Evolutionary conservation across 2,329 filamentous ascomycete genomes (phyloP), one percentile per base, ranked within the genome.

Genomic region (Penicillium sp.): DNA sequence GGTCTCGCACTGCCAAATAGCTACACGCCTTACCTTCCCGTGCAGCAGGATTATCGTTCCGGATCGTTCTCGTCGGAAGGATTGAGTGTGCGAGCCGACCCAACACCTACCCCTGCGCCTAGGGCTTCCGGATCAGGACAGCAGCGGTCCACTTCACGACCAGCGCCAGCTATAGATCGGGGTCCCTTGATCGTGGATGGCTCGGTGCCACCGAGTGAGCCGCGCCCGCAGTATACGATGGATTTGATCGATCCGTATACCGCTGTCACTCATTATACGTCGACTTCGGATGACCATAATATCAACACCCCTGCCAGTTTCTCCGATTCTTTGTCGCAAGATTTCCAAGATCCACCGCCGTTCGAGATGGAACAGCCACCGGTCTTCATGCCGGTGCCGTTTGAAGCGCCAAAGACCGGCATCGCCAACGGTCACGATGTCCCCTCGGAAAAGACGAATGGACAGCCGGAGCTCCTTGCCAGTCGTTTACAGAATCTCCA

Each of bases 121-220:
- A 70, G 70, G 28, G 40, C 62, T 11, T 62, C 65, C 19, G 61
- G 63, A 7, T 61, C 66, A 10, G 68, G 71, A 28, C 61, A 43
- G 48, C 69, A 63, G 45, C 66, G 71, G 35, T 60, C 68, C 13
- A 57, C 57, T 25, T 62, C 73, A n/a, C 74, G 74, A 40, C 66
- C 72, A 26, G 63, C 63, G n/a, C 66, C 68, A 37, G 59, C 71
- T 4, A 68, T 68, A 46, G 71, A 74, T 59, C 71, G 75, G 38
- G 80, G 79, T 8, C 80, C 80, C 30, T 65, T 82, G 59, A 81
- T 82, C 40, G 76, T 82, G 6, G 80, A 82, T 69, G 80, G 80
- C 6, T 81, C 80, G 14, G 74, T 80, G 33, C 75, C 76, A 35
- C 72, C 68, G 2, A 76, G 71, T 63, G 78, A 80, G 51, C 69